Percentiles rank a stretch among this genome's conserved stretches.
Evolutionary conservation across 2,329 filamentous ascomycete species (phyloP).

Genomic region (Fusarium palustre): DNA sequence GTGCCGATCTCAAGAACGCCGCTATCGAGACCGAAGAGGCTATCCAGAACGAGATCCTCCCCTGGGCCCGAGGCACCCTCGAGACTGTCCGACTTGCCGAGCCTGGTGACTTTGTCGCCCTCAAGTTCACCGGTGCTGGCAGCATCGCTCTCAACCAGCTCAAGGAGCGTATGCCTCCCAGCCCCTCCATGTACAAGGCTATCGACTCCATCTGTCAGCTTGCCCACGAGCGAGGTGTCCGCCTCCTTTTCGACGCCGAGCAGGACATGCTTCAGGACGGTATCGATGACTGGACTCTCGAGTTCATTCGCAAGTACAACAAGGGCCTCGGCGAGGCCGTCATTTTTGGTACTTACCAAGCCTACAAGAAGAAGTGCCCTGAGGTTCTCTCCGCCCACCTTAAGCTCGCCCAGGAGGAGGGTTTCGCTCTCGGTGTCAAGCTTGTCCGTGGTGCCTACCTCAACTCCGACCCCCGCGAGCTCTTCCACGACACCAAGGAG

Average conservation of each 20-base stretch:
- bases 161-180: conserved; percentile 70
- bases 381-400: conserved; percentile 70
- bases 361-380: conserved; percentile 76
- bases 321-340: conserved; percentile 71
- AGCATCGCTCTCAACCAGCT: conserved; percentile 76
- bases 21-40: conserved; percentile 61
- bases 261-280: conserved; percentile 82
- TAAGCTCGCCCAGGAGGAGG: conserved; percentile 65
- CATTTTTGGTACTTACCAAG: conserved; percentile 84
- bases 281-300: conserved; percentile 83
- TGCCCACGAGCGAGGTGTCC: conserved; percentile 75
- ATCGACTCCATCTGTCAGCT: conserved; percentile 81
- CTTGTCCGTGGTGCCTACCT: conserved; percentile 82
- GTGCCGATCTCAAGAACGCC: conserved; percentile 58
- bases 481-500: conserved; percentile 78
- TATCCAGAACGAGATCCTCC: conserved; percentile 70
- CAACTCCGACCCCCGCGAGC: conserved; percentile 73
- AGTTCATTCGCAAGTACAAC: conserved; percentile 84
- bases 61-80: conserved; percentile 80
- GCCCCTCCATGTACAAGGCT: conserved; percentile 72
- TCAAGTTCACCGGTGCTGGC: conserved; percentile 88
- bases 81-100: conserved; percentile 77
- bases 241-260: conserved; percentile 87
- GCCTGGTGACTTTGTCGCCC: conserved; percentile 71
- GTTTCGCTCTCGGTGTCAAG: conserved; percentile 78